Conservation (phyloP, 2,329 filamentous ascomycete species). For the Sporothrix brunneoviolacea region DNA sequence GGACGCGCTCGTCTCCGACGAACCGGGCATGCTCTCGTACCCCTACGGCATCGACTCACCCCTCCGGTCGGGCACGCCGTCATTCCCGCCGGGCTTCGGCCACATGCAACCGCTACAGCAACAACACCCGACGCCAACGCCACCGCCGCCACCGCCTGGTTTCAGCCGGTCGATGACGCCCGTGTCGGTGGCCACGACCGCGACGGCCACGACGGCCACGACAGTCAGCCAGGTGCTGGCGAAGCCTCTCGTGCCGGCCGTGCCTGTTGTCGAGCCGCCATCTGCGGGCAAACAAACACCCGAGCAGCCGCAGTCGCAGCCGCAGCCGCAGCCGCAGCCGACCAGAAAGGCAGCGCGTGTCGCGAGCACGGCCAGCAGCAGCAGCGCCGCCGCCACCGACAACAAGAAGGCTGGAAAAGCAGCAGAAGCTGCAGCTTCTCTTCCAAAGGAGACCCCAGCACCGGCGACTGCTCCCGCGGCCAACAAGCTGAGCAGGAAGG, state of each 20-base stretch:
- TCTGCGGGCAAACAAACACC: background rate
- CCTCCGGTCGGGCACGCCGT: slow-evolving; percentile 21
- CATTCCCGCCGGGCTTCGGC: slow-evolving; percentile 41
- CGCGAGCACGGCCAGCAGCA: background rate
- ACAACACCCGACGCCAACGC: slow-evolving; percentile 16
- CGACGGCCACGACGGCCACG: background rate
- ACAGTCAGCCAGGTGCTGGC: background rate
- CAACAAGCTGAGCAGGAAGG: slow-evolving; percentile 26
- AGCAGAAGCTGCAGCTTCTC: background rate
- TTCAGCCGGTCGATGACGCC: slow-evolving; percentile 15
- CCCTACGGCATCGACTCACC: slow-evolving; percentile 23
- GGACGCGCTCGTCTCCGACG: slow-evolving; percentile 62
- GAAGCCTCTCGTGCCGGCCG: background rate
- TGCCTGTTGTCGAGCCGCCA: background rate
- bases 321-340: background rate
- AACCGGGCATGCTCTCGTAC: slow-evolving; percentile 21
- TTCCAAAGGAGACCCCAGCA: background rate
- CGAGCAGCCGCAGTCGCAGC: background rate
- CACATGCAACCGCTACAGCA: slow-evolving; percentile 8
- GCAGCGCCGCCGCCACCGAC: background rate
- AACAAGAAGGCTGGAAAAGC: background rate
- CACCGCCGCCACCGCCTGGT: slow-evolving; percentile 29
- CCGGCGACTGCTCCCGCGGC: background rate
- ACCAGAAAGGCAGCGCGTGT: slow-evolving; percentile 1
- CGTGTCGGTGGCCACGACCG: background rate